Evolutionary conservation across 169 alveolate genomes (phyloP).

Genomic region (Plasmodium inui): DNA sequence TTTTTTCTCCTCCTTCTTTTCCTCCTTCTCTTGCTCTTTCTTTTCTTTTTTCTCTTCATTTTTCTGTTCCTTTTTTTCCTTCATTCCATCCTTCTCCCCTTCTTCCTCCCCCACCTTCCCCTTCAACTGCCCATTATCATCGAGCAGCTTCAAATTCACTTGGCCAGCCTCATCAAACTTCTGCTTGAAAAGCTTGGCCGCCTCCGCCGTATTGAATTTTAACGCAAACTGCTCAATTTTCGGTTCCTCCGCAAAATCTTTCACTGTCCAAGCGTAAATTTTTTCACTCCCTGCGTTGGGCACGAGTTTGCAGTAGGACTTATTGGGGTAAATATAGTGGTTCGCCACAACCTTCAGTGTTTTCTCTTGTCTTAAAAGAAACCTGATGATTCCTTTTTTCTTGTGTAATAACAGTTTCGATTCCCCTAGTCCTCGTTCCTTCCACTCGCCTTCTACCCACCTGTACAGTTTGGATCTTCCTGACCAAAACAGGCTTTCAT

Average conservation of each 20-base stretch:
- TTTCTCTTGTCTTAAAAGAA: slow-evolving; percentile 96
- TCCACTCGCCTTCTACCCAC: slow-evolving; percentile 95
- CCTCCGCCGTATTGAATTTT: slow-evolving; percentile 93
- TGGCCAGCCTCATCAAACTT: slow-evolving; percentile 93
- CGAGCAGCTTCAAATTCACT: slow-evolving; percentile 86
- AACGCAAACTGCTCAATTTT: slow-evolving; percentile 94
- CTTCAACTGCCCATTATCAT: slow-evolving; percentile 42
- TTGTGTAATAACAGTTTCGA: slow-evolving; percentile 95
- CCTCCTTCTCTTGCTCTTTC: not conserved
- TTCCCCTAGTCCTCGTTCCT: slow-evolving; percentile 98
- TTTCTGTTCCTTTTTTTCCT: slow-evolving; percentile 42
- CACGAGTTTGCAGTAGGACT: slow-evolving; percentile 92
- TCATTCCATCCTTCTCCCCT: slow-evolving; percentile 17
- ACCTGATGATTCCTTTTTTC: slow-evolving; percentile 92
- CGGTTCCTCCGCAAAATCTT: slow-evolving; percentile 96
- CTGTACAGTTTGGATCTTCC: slow-evolving; percentile 95
- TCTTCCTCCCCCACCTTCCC: slow-evolving; percentile 50
- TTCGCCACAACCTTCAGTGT: slow-evolving; percentile 97
- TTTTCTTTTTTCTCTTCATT: slow-evolving; percentile 48
- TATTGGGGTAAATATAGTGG: slow-evolving; percentile 88
- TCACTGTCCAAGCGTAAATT: slow-evolving; percentile 96
- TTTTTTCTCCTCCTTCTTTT: slow-evolving; percentile 19
- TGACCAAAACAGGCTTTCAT: slow-evolving; percentile 95
- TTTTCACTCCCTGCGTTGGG: slow-evolving; percentile 97
- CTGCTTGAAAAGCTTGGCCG: slow-evolving; percentile 90